phyloP scores from a whole-genome alignment of 805 yeast species.

The Lachancea fermentati region DNA sequence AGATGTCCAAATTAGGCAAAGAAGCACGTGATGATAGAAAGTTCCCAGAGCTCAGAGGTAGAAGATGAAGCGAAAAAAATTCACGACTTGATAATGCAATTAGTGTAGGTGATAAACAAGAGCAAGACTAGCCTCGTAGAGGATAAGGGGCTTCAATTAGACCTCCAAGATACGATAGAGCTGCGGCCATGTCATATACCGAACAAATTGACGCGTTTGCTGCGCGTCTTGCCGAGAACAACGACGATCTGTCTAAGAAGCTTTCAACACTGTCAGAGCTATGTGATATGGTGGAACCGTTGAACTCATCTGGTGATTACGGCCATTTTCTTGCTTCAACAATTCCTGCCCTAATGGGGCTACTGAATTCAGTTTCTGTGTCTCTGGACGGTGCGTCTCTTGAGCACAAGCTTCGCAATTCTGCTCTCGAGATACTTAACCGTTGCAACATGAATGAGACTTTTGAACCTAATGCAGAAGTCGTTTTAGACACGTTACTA shows the following conservation, averaged over 20 bases:
- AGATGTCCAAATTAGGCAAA: slow-evolving; percentile 19
- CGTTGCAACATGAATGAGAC: slow-evolving; percentile 79
- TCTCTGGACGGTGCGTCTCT: slow-evolving; percentile 59
- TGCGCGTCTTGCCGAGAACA: slow-evolving; percentile 50
- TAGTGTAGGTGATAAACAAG: not conserved
- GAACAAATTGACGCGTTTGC: slow-evolving; percentile 64
- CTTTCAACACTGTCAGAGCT: slow-evolving; percentile 74
- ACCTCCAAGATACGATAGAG: not conserved
- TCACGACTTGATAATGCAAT: not conserved
- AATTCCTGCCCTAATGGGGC: slow-evolving; percentile 62
- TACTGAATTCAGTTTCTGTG: slow-evolving; percentile 65
- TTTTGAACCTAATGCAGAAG: slow-evolving; percentile 62
- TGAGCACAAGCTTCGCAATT: slow-evolving; percentile 73
- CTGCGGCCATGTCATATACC: slow-evolving; percentile 30
- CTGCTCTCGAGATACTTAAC: slow-evolving; percentile 72
- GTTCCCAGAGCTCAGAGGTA: slow-evolving; percentile 13
- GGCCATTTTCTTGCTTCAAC: slow-evolving; percentile 64
- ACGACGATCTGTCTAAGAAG: slow-evolving; percentile 51
- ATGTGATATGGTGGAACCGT: slow-evolving; percentile 80
- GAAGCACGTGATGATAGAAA: slow-evolving; percentile 14
- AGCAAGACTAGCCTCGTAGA: not conserved
- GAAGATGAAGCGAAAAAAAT: not conserved
- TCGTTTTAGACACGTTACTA: slow-evolving; percentile 53
- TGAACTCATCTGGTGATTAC: slow-evolving; percentile 76
- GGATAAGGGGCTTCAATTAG: not conserved